Evolutionary conservation across 1,139 yeast genomes (phyloP).

Genomic region (Geotrichum klebahnii): DNA sequence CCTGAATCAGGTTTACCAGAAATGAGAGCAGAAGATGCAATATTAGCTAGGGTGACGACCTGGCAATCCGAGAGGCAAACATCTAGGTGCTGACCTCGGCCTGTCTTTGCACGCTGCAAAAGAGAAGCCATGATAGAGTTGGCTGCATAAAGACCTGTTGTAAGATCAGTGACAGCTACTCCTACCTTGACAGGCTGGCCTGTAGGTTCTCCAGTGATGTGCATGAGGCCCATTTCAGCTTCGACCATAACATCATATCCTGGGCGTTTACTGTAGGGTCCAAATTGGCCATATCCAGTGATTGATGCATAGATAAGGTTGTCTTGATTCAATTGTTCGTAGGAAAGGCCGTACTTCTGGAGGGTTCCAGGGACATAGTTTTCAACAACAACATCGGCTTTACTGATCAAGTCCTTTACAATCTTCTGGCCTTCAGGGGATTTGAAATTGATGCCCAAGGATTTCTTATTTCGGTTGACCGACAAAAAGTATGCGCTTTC

Average conservation of each 20-base stretch:
- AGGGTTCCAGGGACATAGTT: constrained; percentile 44
- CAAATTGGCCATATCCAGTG: constrained; percentile 44
- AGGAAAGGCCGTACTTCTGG: constrained; percentile 40
- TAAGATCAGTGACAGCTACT: constrained; percentile 45
- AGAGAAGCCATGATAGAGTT: constrained; percentile 42
- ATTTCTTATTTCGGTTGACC: constrained; percentile 42
- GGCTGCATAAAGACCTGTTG: constrained; percentile 43
- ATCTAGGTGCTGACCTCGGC: constrained; percentile 40
- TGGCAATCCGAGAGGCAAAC: constrained; percentile 42
- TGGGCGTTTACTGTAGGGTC: constrained; percentile 40
- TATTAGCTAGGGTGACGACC: constrained; percentile 42
- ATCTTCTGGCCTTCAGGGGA: constrained; percentile 37
- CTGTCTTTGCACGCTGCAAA: constrained; percentile 36
- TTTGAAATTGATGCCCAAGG: constrained; percentile 42
- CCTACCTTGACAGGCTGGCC: constrained; percentile 46
- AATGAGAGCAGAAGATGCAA: constrained; percentile 41
- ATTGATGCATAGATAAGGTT: constrained; percentile 42
- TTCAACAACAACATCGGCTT: constrained; percentile 43
- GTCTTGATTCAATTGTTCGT: constrained; percentile 32
- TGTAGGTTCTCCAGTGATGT: constrained; percentile 43
- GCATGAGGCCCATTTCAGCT: constrained; percentile 47
- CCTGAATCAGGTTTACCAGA: constrained; percentile 43
- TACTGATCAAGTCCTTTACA: constrained; percentile 33
- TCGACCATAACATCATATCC: constrained; percentile 48
- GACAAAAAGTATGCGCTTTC: constrained; percentile 43